Percentiles rank a stretch among this genome's conserved stretches.
phyloP scores from a whole-genome alignment of 2,329 filamentous ascomycete genomes.

The Sclerotinia minor region DNA sequence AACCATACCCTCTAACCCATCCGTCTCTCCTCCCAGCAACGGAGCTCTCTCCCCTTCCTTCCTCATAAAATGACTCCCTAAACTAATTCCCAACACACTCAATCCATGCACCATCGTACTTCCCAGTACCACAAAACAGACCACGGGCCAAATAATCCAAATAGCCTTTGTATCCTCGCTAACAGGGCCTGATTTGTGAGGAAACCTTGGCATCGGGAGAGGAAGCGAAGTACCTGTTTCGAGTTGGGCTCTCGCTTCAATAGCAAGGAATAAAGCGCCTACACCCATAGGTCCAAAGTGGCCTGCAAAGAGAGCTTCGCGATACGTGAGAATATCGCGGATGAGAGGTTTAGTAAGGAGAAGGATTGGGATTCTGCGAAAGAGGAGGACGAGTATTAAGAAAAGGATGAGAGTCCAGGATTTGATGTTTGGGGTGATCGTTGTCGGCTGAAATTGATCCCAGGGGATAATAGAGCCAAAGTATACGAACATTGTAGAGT shows the following conservation, averaged over 20 bases:
- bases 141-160: constrained; percentile 53
- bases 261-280: constrained; percentile 56
- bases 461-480: constrained; percentile 57
- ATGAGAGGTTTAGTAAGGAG: constrained; percentile 50
- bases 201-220: constrained; percentile 45
- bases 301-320: constrained; percentile 55
- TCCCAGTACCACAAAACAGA: constrained; percentile 55
- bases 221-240: constrained; percentile 51
- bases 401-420: constrained; percentile 48
- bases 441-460: constrained; percentile 44
- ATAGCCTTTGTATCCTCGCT: constrained; percentile 45
- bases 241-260: constrained; percentile 54
- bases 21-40: constrained; percentile 51
- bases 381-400: constrained; percentile 51
- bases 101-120: constrained; percentile 56
- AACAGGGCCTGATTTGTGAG: constrained; percentile 37
- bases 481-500: constrained; percentile 56
- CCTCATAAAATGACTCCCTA: constrained; percentile 50
- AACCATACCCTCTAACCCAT: constrained; percentile 52
- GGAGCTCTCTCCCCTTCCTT: constrained; percentile 50
- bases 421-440: constrained; percentile 46
- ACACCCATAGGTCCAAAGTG: constrained; percentile 61
- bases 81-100: constrained; percentile 52
- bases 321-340: constrained; percentile 50
- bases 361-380: constrained; percentile 54